Base-by-base conservation (phyloP, 306 rosid genomes). In the Glycine latifolia region DNA sequence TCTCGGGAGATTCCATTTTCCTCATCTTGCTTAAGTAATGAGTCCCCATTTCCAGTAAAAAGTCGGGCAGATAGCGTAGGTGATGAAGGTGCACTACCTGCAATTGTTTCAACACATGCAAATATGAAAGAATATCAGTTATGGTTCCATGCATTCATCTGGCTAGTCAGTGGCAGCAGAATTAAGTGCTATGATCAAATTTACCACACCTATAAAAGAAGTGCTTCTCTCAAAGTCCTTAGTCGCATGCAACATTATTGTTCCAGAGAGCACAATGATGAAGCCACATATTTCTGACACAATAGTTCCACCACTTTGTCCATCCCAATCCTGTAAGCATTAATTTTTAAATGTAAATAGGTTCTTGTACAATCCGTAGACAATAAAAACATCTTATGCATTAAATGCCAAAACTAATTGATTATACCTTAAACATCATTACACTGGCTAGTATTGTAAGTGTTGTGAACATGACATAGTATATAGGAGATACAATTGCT, bases 211-310 rank as follows among this genome's bases (percentile, higher is more conserved):
- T 91, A 89, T 86, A 71, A 90, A 89, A 44, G 97, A 91, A 13
- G 91, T 66, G 91, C 86, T 87, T 90, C 92, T 84, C 12, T 94
- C 98, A 6, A 79, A 88, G 85, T 94, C 97, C 87, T 85, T 94
- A 47, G 96, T 87, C 15, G 67, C 67, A 77, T 92, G 98, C 81
- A 94, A 80, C 83, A 92, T 47, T 68, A 94, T 81, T 58, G 92
- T 92, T 68, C 98, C 97, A 7, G 94, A 91, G 66, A 94, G 89
- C 59, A 94, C 96, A 44, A 90, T 90, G 67, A 94, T 73, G 48
- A 94, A 94, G 66, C 98, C 98, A 55, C 98, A 94, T 86, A 94
- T 83, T 84, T 94, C 98, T 71, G 98, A 87, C 47, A 79, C 54
- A 73, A 94, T 94, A 63, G 84, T 86, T 68, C 87, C 82, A 35